These are phyloP conservation scores for Pseudopediastrum boryanum DNA, from an alignment of 139 green algal genomes.

Conservation along the genomic window DNA sequence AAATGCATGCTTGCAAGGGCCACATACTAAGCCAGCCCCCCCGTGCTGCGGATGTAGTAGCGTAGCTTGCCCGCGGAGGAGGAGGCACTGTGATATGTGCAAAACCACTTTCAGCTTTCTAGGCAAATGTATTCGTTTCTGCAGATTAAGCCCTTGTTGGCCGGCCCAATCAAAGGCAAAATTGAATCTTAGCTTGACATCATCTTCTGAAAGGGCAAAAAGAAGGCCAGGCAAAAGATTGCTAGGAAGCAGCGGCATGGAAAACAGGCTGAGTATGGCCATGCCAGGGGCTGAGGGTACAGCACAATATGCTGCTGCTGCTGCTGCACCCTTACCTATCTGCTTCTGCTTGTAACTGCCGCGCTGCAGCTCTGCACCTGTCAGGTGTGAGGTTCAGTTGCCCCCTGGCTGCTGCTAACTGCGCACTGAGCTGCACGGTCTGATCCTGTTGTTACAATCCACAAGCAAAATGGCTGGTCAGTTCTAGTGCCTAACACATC, in stretches of 20 bases:
- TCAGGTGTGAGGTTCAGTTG: slow-evolving; percentile 17
- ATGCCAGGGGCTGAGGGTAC: background rate
- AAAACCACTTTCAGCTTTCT: no score
- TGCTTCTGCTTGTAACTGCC: slow-evolving; percentile 23
- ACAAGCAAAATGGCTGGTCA: background rate
- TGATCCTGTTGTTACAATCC: slow-evolving; percentile 9
- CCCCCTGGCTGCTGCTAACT: slow-evolving; percentile 6
- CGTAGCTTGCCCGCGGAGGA: no score
- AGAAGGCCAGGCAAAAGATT: background rate
- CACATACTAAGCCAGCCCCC: no score
- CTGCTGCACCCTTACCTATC: slow-evolving; percentile 17
- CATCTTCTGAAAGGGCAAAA: background rate
- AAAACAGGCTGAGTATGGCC: background rate
- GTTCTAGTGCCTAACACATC: no score
- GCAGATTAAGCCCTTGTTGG: background rate
- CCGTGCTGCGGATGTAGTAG: no score
- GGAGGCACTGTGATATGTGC: no score
- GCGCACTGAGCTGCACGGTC: background rate
- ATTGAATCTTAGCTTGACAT: background rate
- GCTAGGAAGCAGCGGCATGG: background rate
- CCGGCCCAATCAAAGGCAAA: background rate
- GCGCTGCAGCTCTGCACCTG: slow-evolving; percentile 27
- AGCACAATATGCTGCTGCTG: no score
- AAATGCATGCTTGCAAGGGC: no score
- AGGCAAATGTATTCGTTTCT: no score